Conservation (phyloP, 164 flowering plant genomes). For the Sextonia rubra region DNA sequence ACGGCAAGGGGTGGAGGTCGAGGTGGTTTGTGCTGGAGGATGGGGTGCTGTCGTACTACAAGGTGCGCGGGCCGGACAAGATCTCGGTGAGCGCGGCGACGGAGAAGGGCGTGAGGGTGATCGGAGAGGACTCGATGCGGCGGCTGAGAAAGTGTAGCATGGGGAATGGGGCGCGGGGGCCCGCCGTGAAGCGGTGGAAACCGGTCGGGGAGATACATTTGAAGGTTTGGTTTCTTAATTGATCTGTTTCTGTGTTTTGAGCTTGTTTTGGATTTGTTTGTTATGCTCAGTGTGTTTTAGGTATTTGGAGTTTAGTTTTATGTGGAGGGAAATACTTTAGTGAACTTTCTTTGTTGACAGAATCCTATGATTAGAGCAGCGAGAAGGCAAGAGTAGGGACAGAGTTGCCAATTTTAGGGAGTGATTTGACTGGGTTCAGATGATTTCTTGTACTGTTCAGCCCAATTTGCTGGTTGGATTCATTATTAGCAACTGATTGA, state of each 20-base stretch:
- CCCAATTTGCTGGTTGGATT: too few species aligned
- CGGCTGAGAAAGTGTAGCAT: constrained; percentile 44
- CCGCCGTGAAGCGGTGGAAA: constrained; percentile 50
- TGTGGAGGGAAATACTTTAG: not conserved
- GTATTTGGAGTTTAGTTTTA: not conserved
- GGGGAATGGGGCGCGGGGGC: constrained; percentile 18
- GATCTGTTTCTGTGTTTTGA: not conserved
- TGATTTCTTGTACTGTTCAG: too few species aligned
- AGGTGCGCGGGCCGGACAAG: constrained; percentile 90
- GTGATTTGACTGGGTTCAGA: too few species aligned
- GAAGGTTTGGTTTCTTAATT: constrained; percentile 50
- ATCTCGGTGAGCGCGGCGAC: constrained; percentile 44
- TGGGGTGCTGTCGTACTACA: constrained; percentile 91
- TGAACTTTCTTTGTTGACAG: not conserved
- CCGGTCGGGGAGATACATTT: constrained; percentile 92
- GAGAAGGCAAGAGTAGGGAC: too few species aligned
- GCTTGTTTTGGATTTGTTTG: not conserved
- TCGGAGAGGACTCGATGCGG: constrained; percentile 71
- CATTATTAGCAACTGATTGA: too few species aligned
- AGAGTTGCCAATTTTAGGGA: too few species aligned
- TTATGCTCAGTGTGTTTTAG: not conserved
- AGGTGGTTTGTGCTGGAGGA: constrained; percentile 81
- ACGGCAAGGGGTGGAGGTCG: constrained; percentile 85
- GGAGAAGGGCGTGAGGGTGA: constrained; percentile 58
- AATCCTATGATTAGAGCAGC: too few species aligned